phyloP scores from a whole-genome alignment of 768 basidiomycete species.

The Austroboletus festivus region DNA sequence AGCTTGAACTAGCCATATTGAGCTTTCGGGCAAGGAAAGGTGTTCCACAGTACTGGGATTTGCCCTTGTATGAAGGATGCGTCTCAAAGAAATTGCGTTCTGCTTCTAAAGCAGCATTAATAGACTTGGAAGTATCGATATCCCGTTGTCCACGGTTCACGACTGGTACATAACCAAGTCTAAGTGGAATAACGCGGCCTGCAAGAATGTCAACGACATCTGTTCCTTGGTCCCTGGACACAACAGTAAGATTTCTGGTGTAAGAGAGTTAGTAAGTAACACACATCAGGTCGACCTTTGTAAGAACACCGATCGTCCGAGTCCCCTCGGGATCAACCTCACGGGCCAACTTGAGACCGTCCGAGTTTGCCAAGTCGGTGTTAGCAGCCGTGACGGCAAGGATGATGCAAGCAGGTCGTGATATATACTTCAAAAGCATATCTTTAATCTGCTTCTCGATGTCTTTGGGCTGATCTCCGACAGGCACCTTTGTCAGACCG shows the following conservation, averaged over 20 bases:
- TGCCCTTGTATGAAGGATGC: slow-evolving; percentile 89
- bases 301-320: slow-evolving; percentile 96
- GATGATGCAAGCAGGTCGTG: slow-evolving; percentile 93
- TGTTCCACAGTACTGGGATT: slow-evolving; percentile 95
- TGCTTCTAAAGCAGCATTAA: slow-evolving; percentile 78
- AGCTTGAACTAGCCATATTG: slow-evolving; percentile 66
- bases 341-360: slow-evolving; percentile 92
- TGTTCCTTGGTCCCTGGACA: slow-evolving; percentile 85
- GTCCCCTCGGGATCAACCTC: slow-evolving; percentile 97
- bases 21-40: slow-evolving; percentile 94
- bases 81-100: slow-evolving; percentile 95
- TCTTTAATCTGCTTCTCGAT: slow-evolving; percentile 97
- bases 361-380: slow-evolving; percentile 96
- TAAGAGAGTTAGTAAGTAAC: slow-evolving; percentile 30
- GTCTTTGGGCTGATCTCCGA: slow-evolving; percentile 94
- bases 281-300: slow-evolving; percentile 97
- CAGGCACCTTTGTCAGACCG: slow-evolving; percentile 91
- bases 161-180: slow-evolving; percentile 96
- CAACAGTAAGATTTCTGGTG: slow-evolving; percentile 5
- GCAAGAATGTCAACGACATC: slow-evolving; percentile 99
- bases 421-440: slow-evolving; percentile 94
- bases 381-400: slow-evolving; percentile 96
- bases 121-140: slow-evolving; percentile 87
- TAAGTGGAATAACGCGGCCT: slow-evolving; percentile 92
- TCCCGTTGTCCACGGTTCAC: slow-evolving; percentile 98